Base-by-base conservation (phyloP, 2,329 filamentous ascomycete genomes). In the Fusarium chuoi region DNA sequence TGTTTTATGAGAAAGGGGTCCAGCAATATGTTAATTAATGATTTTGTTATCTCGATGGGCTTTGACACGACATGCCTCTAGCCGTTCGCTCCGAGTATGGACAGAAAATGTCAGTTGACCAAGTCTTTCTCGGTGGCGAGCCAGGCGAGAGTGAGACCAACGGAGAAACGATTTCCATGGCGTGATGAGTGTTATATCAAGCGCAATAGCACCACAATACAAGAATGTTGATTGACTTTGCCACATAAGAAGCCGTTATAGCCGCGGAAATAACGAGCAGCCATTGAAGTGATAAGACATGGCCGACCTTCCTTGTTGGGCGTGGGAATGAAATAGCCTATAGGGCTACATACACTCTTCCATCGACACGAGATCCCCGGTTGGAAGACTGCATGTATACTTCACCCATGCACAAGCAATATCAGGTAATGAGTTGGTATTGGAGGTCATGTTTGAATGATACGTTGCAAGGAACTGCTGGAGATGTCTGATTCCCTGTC, bases 291-390 rank as follows among this genome's bases (percentile, higher is more conserved):
- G 48, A 35, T 42, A 42, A 41, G 46, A 28, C n/a, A 30, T 36
- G 12, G 13, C 36, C 20, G 28, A 42, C 58, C 58, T 61, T 61
- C 58, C 48, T 35, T 55, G 36, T 56, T 56, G n/a, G 48, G 58
- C 28, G 26, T 42, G 18, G 18, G 6, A 4, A 17, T 4, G 11
- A 18, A 33, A 24, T 35, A 42, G 46, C 36, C 58, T 55, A 56
- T 35, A 28, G 18, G n/a, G 36, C 7, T 42, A 30, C 48, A 42
- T 42, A 30, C 48, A 42, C n/a, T 18, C 10, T 42, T 22, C 18
- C 6, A 42, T 26, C 22, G 46, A 61, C 51, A 35, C 36, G 46
- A 17, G 17, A 17, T 20, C 1, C 13, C n/a, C 9, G 15, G 20
- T 20, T 12, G 18, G 33, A 35, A 14, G 17, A 41, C 36, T 22